Conservation (phyloP, 2,329 filamentous ascomycete genomes). For the Neocatenulostroma microsporum region DNA sequence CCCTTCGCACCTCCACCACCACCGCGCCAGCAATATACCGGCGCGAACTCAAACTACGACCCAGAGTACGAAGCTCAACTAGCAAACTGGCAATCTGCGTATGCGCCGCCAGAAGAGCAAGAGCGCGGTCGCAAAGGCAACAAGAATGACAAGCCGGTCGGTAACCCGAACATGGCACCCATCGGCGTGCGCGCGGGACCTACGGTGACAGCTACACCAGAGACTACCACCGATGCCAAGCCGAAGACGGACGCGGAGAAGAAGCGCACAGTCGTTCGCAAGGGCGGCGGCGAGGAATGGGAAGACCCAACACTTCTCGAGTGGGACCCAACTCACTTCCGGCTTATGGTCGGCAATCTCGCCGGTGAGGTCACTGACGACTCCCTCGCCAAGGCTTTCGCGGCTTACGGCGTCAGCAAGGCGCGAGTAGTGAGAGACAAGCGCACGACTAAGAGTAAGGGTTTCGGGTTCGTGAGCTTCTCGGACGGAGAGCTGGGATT, state of each 20-base stretch:
- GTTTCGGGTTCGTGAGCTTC: slow-evolving; percentile 95
- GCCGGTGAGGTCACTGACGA: slow-evolving; percentile 97
- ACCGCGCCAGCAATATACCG: slow-evolving; percentile 32
- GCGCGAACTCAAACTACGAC: slow-evolving; percentile 45
- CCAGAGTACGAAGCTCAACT: slow-evolving; percentile 85
- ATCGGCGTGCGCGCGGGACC: slow-evolving; percentile 1
- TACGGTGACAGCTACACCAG: neutral
- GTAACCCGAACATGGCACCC: slow-evolving; percentile 11
- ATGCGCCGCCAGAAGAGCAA: slow-evolving; percentile 21
- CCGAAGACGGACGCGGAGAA: slow-evolving; percentile 6
- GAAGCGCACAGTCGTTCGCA: slow-evolving; percentile 78
- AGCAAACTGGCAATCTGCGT: slow-evolving; percentile 75
- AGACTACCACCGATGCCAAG: slow-evolving; percentile 2
- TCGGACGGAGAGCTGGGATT: slow-evolving; percentile 94
- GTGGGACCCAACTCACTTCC: slow-evolving; percentile 92
- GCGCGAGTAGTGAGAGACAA: slow-evolving; percentile 92
- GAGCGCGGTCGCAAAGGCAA: slow-evolving; percentile 12
- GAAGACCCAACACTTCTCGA: slow-evolving; percentile 80
- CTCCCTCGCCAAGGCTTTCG: slow-evolving; percentile 86
- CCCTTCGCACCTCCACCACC: slow-evolving; percentile 63
- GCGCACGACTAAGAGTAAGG: slow-evolving; percentile 90
- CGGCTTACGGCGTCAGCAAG: slow-evolving; percentile 85
- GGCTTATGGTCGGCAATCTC: slow-evolving; percentile 92
- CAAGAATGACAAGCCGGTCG: slow-evolving; percentile 8
- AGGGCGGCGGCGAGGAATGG: slow-evolving; percentile 89